Conservation (phyloP, 495 filamentous ascomycete species). For the Arthonia radiata region DNA sequence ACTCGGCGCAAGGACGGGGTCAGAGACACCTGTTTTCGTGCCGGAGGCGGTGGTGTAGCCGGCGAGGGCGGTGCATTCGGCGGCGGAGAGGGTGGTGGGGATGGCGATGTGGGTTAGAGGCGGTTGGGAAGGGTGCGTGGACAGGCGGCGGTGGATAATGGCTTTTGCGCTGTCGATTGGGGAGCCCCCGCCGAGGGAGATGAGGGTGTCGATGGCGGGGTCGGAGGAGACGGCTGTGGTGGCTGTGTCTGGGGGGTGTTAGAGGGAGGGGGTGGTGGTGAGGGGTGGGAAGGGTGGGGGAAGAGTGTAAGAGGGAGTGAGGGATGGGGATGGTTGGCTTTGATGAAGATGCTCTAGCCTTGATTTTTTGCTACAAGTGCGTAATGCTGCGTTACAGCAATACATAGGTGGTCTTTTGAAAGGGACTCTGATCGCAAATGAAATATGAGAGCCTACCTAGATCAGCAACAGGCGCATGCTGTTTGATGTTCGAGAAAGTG, state of each 20-base stretch:
- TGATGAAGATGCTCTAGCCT: no score
- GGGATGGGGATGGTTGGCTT: no score
- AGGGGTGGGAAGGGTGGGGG: no score
- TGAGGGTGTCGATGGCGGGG: constrained; percentile 19
- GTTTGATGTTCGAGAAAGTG: constrained; percentile 20
- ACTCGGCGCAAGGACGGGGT: constrained; percentile 13
- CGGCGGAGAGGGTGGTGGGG: constrained; percentile 23
- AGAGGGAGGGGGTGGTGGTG: no score
- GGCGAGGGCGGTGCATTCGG: constrained; percentile 19
- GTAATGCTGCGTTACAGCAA: no score
- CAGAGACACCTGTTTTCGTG: constrained; percentile 16
- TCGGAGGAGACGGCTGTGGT: constrained; percentile 17
- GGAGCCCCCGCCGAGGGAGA: constrained; percentile 22
- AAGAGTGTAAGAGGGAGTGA: no score
- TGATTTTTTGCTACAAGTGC: no score
- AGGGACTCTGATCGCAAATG: no score
- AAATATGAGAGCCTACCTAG: no score
- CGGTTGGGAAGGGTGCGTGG: no score
- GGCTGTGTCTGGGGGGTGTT: no score
- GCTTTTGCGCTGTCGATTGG: constrained; percentile 25
- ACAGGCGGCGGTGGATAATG: constrained; percentile 16
- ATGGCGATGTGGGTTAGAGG: constrained; percentile 23
- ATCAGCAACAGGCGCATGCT: constrained; percentile 22
- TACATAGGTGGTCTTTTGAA: no score
- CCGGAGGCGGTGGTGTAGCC: constrained; percentile 19